A percentile compares a stretch with the other conserved stretches of the same genome.
Conservation (phyloP, 2,329 filamentous ascomycete species). For the Tolypocladium cylindrosporum region DNA sequence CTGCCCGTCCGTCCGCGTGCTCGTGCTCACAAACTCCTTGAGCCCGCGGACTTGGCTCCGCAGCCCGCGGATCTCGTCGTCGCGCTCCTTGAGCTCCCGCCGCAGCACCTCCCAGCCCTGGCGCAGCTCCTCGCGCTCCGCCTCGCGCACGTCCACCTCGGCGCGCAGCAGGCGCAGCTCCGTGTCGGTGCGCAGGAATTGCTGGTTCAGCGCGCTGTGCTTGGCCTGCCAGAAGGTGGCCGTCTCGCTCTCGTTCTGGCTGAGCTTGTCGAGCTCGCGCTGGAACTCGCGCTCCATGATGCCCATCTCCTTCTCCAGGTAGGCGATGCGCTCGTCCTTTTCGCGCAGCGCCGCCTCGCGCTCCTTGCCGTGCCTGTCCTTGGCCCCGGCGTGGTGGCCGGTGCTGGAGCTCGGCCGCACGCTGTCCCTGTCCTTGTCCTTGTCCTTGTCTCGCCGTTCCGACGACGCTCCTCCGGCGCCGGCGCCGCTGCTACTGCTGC, state of each 20-base stretch:
- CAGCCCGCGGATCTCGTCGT: conserved; percentile 46
- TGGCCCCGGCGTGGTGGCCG: conserved; percentile 3
- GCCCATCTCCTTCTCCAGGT: conserved; percentile 41
- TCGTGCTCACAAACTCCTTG: conserved; percentile 62
- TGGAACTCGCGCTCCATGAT: conserved; percentile 44
- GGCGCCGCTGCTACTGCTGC: conserved; percentile 1
- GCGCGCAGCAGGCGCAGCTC: conserved; percentile 40
- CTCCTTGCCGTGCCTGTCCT: conserved; percentile 12
- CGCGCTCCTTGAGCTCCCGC: conserved; percentile 35
- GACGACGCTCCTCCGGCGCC: conserved; percentile 17
- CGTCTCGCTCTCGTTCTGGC: conserved; percentile 43
- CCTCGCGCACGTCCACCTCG: conserved; percentile 37
- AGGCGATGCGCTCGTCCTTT: conserved; percentile 41
- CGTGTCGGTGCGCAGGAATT: conserved; percentile 40
- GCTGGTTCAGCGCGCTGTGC: conserved; percentile 41
- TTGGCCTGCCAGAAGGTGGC: conserved; percentile 49
- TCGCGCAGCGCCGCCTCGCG: conserved; percentile 23
- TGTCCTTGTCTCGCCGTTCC: conserved; percentile 21
- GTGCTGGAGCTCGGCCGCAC: conserved; percentile 4
- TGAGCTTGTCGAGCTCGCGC: conserved; percentile 41
- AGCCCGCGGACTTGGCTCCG: conserved; percentile 53
- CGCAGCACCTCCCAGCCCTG: conserved; percentile 38
- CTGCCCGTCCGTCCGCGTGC: conserved; percentile 51
- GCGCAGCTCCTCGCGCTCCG: conserved; percentile 37
- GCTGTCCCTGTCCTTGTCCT: conserved; percentile 17